These are phyloP conservation scores for Geotrichum klebahnii DNA, from an alignment of 1,139 yeast species.

Conservation along the genomic window DNA sequence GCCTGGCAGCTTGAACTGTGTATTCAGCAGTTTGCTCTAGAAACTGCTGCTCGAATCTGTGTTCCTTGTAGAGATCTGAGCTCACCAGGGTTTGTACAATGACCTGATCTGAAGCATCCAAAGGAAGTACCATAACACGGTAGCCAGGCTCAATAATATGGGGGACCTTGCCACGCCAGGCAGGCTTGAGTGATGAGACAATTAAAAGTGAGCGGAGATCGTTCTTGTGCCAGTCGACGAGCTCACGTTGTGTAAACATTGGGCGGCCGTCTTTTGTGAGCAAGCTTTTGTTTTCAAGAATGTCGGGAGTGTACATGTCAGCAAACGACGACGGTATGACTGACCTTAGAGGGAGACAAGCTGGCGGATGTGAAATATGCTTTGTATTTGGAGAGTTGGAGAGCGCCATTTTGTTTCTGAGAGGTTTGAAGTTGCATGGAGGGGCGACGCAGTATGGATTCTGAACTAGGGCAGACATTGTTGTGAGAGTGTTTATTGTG, in stretches of 20 bases:
- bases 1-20: conserved; percentile 51
- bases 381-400: background rate
- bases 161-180: conserved; percentile 52
- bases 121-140: conserved; percentile 48
- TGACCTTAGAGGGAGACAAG: conserved; percentile 23
- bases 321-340: conserved; percentile 41
- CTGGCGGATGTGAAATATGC: background rate
- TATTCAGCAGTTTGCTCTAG: conserved; percentile 54
- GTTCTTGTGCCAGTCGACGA: conserved; percentile 62
- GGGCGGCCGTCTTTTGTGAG: conserved; percentile 56
- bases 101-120: conserved; percentile 47
- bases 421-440: too few relatives aligned
- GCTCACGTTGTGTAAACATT: conserved; percentile 52
- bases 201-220: conserved; percentile 59
- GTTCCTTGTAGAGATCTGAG: conserved; percentile 58
- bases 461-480: too few relatives aligned
- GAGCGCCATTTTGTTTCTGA: background rate
- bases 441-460: too few relatives aligned
- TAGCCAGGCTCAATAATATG: conserved; percentile 42
- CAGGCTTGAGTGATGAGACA: conserved; percentile 46
- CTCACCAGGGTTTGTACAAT: conserved; percentile 49
- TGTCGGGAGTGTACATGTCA: background rate
- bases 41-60: conserved; percentile 50
- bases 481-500: too few relatives aligned
- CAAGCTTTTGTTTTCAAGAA: background rate